Base-by-base conservation (phyloP, 176 grass and related monocot species). In the Panicum miliaceum region DNA sequence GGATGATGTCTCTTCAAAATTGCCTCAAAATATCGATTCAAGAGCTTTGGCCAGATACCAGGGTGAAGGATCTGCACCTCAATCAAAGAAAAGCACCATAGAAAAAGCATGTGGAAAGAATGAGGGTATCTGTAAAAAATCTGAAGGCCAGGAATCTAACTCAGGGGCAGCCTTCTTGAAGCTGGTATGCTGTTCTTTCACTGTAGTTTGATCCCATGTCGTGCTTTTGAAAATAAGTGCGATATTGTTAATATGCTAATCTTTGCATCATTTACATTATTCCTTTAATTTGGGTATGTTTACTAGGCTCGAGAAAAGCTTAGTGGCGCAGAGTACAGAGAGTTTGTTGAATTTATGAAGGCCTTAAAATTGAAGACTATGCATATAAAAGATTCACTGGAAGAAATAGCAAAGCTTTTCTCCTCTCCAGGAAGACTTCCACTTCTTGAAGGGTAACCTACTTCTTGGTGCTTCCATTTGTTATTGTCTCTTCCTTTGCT, bases 291-390 rank as follows among this genome's bases (percentile, higher is more conserved):
- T 65, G 71, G 46, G 78, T 62, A 71, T 82, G 68, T 83, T 60
- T 89, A 82, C n/a, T 71, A 97, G 94, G 91, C 85, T 66, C 57
- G 73, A 90, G 93, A 95, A 88, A 94, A 89, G 48, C 93, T 95
- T 32, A 87, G 78, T 78, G 53, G 12, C 47, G 73, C 73, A 75
- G 96, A 98, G 80, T 98, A 98, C 41, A 87, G 59, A 76, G 91
- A 95, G 73, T 98, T 95, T 94, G 86, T 98, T 87, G 89, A 86
- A 83, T 81, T 87, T 54, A 98, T 95, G 93, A 94, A 94, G 80
- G 89, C 96, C 66, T 86, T 98, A 68, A 95, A 98, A 85, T 89
- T 60, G 15, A 98, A 92, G 84, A 92, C 87, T 46, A 89, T 90
- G 81, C 83, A 84, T 62, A 90, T 76, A 73, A 92, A 76, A 84